Percentiles rank a stretch among this genome's conserved stretches.
These are phyloP conservation scores for Lepidium didymum DNA, from an alignment of 345 rosid genomes.

Conservation along the genomic window DNA sequence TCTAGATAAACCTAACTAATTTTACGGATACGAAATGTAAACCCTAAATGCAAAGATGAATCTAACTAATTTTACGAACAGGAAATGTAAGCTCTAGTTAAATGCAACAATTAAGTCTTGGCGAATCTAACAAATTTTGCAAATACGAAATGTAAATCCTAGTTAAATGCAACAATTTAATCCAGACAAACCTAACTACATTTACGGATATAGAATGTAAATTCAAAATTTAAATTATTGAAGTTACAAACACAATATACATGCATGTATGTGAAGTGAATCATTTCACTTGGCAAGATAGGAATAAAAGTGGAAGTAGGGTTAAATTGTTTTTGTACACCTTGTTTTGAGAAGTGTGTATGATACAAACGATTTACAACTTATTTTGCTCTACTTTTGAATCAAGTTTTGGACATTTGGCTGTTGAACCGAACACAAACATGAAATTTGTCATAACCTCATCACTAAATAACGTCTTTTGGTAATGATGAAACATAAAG, in stretches of 20 bases:
- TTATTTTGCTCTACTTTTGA: neutral
- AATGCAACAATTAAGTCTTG: too few species aligned
- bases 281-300: slow-evolving; percentile 4
- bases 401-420: slow-evolving; percentile 5
- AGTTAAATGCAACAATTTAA: too few species aligned
- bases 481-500: neutral
- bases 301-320: neutral
- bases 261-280: slow-evolving; percentile 4
- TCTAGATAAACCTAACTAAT: too few species aligned
- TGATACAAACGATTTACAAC: neutral
- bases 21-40: neutral
- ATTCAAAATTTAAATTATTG: too few species aligned
- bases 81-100: too few species aligned
- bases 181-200: too few species aligned
- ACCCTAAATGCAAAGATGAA: neutral
- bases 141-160: too few species aligned
- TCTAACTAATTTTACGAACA: too few species aligned
- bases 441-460: slow-evolving; percentile 7
- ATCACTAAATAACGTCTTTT: slow-evolving; percentile 16
- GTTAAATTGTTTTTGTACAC: neutral
- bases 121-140: too few species aligned
- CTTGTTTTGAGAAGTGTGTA: neutral
- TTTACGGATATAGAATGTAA: too few species aligned
- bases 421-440: slow-evolving; percentile 1
- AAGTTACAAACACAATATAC: neutral